Conservation (phyloP, 768 basidiomycete genomes). For the Boletus barrowsii region DNA sequence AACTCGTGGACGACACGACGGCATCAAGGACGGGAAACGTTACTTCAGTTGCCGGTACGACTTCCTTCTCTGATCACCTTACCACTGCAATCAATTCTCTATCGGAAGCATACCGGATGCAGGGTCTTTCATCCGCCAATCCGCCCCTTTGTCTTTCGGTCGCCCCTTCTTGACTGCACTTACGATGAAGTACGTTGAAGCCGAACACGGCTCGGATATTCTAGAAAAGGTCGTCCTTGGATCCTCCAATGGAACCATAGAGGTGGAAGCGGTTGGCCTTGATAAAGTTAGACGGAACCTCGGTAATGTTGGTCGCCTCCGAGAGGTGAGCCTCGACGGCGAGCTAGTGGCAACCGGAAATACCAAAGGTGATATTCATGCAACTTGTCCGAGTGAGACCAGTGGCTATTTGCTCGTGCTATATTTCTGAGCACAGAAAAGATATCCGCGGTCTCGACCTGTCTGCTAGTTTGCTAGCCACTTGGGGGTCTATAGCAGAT, state of each 20-base stretch:
- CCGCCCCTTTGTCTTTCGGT: constrained; percentile 55
- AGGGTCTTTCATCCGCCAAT: constrained; percentile 80
- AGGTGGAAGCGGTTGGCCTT: constrained; percentile 82
- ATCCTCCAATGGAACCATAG: constrained; percentile 77
- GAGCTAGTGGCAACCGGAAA: constrained; percentile 56
- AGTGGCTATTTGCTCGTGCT: constrained; percentile 4
- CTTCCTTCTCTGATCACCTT: constrained; percentile 9
- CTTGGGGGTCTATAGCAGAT: constrained; percentile 65
- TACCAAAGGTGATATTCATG: constrained; percentile 46
- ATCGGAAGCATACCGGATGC: constrained; percentile 51
- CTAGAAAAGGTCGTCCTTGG: constrained; percentile 71
- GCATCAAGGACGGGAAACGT: constrained; percentile 67
- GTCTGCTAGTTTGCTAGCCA: constrained; percentile 67
- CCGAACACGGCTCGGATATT: constrained; percentile 46
- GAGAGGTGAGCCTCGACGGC: constrained; percentile 77
- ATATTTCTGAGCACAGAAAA: constrained; percentile 31
- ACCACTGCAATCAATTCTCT: constrained; percentile 6
- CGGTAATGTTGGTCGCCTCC: constrained; percentile 59
- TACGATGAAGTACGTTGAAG: constrained; percentile 72
- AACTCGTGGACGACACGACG: constrained; percentile 82
- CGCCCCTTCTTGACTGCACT: constrained; percentile 74
- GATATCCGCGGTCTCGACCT: constrained; percentile 80
- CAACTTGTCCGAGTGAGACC: constrained; percentile 66
- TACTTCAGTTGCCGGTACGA: constrained; percentile 79
- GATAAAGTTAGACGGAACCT: constrained; percentile 76